Evolutionary conservation across 2,329 filamentous ascomycete genomes (phyloP).

Genomic region (Pseudonectria foliicola): DNA sequence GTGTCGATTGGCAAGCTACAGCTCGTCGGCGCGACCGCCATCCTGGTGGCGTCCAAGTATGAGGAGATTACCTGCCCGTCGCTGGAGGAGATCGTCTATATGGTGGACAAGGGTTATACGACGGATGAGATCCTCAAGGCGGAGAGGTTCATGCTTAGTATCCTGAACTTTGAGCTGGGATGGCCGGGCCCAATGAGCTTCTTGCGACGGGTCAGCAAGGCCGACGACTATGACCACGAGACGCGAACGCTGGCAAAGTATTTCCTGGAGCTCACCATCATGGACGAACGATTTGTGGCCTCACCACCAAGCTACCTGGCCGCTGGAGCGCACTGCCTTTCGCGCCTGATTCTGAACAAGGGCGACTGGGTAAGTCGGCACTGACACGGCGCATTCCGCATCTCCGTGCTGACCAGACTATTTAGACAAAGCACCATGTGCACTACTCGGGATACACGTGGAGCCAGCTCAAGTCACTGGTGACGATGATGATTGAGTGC

Average conservation of each 20-base stretch:
- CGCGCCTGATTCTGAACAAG: slow-evolving; percentile 81
- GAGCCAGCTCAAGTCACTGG: slow-evolving; percentile 69
- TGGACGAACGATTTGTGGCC: slow-evolving; percentile 96
- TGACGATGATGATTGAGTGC: slow-evolving; percentile 78
- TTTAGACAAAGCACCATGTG: slow-evolving; percentile 70
- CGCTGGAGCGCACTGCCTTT: slow-evolving; percentile 86
- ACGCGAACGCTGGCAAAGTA: slow-evolving; percentile 95
- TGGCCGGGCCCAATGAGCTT: slow-evolving; percentile 99
- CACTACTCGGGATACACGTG: slow-evolving; percentile 94
- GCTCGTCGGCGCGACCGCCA: slow-evolving; percentile 89
- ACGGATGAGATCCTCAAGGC: slow-evolving; percentile 92
- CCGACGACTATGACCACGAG: slow-evolving; percentile 94
- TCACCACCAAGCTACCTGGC: slow-evolving; percentile 85
- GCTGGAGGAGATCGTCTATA: slow-evolving; percentile 91
- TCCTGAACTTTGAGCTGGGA: slow-evolving; percentile 90
- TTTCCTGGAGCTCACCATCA: slow-evolving; percentile 91
- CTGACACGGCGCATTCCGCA: background rate
- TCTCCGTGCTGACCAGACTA: slow-evolving; percentile 21
- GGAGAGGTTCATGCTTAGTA: slow-evolving; percentile 95
- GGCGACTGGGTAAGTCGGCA: slow-evolving; percentile 74
- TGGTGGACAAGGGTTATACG: slow-evolving; percentile 90
- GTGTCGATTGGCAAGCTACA: slow-evolving; percentile 93
- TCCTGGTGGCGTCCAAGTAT: slow-evolving; percentile 95
- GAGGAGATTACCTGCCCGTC: slow-evolving; percentile 98
- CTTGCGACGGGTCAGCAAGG: slow-evolving; percentile 92